Base-by-base conservation (phyloP, 805 yeast genomes). In the Wickerhamomyces strasburgensis region DNA sequence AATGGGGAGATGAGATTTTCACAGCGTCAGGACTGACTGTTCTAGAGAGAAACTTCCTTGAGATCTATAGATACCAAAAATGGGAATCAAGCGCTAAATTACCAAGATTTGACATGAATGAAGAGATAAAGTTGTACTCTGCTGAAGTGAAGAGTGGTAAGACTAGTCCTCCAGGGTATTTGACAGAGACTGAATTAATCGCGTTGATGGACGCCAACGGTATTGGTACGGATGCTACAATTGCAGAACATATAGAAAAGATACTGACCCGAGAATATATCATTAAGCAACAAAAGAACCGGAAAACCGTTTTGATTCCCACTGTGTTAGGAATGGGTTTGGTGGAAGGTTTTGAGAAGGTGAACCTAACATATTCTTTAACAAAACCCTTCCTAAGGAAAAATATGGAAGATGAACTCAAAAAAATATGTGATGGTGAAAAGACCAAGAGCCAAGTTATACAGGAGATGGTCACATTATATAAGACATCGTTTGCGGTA, bases 191-290 rank as follows among this genome's bases (percentile, higher is more conserved):
- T 0, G 98, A 90, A 54, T 68, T 93, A 16, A 87, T 93, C 61
- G 81, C 86, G 8, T 64, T 93, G 32, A 93, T 93, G 99, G 98
- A 94, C 64, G 84, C 79, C 9, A 93, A 93, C 58, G 98, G 98
- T 0, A 93, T 93, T 31, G 99, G 99, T 3, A 93, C 99, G 0
- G 99, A 93, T 65, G 99, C 99, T 1, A 93, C 99, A 0, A 94
- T 93, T 60, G 98, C 98, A 0, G 98, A 93, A 29, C 99, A 93
- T 60, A 93, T 93, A 27, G 88, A 84, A 40, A 89, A 84, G 54
- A 78, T 93, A 29, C 62, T 73, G 19, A 58, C 59, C 9, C 62
- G 98, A 36, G 76, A 78, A 14, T 94, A 89, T 51, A 74, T 85
- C 5, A 61, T 59, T 14, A 78, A 67, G 31, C 65, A 68, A 8